These are phyloP conservation scores for Lodderomyces pseudojiufengensis DNA, from an alignment of 1,139 yeast genomes.

Conservation along the genomic window DNA sequence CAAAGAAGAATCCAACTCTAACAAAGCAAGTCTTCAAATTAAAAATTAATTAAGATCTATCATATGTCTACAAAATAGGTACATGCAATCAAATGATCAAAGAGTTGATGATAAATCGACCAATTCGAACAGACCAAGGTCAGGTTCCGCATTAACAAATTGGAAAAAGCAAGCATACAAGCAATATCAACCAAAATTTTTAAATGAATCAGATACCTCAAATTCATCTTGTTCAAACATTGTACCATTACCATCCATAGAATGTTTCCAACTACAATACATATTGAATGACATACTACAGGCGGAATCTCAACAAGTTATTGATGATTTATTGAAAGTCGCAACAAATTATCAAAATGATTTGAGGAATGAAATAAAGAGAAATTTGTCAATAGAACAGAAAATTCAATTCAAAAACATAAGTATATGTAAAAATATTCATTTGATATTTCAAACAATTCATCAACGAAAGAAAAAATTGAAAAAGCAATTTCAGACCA, in stretches of 20 bases:
- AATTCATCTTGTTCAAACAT: constrained; percentile 9
- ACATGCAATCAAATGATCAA: too few relatives aligned
- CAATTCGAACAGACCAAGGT: background rate
- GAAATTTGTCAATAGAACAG: constrained; percentile 35
- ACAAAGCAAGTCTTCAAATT: too few relatives aligned
- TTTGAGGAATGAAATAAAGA: constrained; percentile 34
- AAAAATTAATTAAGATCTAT: background rate
- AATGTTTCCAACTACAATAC: constrained; percentile 35
- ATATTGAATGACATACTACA: constrained; percentile 31
- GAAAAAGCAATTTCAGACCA: constrained; percentile 9
- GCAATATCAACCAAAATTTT: constrained; percentile 1
- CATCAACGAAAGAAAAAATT: constrained; percentile 19
- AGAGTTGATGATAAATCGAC: background rate
- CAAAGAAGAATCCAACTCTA: too few relatives aligned
- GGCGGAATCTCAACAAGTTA: constrained; percentile 32
- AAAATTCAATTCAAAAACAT: constrained; percentile 35
- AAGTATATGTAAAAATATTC: constrained; percentile 28
- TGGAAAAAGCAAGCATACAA: constrained; percentile 3
- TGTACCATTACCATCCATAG: constrained; percentile 31
- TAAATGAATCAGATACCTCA: background rate
- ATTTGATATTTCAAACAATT: constrained; percentile 20
- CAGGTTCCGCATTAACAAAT: constrained; percentile 1
- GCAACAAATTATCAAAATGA: constrained; percentile 39
- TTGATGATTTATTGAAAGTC: constrained; percentile 31
- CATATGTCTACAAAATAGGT: background rate